Evolutionary conservation across 441 rosid species (phyloP).

Genomic region (Macaranga tanarius): DNA sequence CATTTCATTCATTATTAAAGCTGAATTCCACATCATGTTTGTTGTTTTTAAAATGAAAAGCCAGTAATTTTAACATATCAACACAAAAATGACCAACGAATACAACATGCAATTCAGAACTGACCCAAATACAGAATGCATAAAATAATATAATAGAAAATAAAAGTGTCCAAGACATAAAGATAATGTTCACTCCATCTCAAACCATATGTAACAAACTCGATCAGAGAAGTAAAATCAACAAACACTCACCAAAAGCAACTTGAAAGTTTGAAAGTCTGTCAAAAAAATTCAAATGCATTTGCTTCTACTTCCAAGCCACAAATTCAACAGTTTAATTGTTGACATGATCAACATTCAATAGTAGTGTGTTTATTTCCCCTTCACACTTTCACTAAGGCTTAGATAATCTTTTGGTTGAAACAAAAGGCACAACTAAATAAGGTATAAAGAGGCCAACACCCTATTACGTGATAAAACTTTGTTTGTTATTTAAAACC

Average conservation of each 20-base stretch:
- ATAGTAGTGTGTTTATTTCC: too few relatives aligned
- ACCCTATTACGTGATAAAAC: too few relatives aligned
- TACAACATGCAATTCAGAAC: neutral
- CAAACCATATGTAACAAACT: conserved; percentile 4
- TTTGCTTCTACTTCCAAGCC: too few relatives aligned
- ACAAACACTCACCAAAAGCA: neutral
- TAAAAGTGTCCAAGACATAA: neutral
- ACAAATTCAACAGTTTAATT: too few relatives aligned
- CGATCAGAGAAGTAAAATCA: neutral
- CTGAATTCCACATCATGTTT: neutral
- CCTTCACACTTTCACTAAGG: too few relatives aligned
- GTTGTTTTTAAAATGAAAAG: neutral
- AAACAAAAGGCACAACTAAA: too few relatives aligned
- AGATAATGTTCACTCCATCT: neutral
- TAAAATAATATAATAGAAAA: too few relatives aligned
- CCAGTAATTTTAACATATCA: neutral
- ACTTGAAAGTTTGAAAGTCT: neutral
- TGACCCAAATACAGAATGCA: neutral
- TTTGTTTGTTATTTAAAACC: too few relatives aligned
- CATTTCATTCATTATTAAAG: neutral
- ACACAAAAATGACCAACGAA: neutral
- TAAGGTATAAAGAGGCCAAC: too few relatives aligned
- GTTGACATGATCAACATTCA: too few relatives aligned
- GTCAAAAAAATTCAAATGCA: neutral
- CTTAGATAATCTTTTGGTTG: too few relatives aligned